These are phyloP conservation scores for Nepenthes alata DNA, from an alignment of 179 eudicot species.

Conservation along the genomic window DNA sequence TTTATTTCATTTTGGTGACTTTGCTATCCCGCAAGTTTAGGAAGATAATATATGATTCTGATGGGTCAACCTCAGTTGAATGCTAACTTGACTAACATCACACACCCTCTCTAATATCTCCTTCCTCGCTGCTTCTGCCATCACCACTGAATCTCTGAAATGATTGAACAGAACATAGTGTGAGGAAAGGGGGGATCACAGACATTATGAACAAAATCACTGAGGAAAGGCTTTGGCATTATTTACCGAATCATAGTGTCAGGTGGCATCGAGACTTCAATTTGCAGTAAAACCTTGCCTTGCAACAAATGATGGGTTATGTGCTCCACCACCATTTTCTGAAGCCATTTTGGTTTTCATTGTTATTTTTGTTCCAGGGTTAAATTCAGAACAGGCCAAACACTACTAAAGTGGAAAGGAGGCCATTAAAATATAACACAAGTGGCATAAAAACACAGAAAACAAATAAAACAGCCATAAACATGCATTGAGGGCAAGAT, in stretches of 20 bases:
- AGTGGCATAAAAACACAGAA: not conserved
- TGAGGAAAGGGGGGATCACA: not conserved
- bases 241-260: slow-evolving; percentile 49
- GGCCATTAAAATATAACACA: not conserved
- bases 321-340: slow-evolving; percentile 58
- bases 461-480: not conserved
- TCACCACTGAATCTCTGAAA: slow-evolving; percentile 54
- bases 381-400: not conserved
- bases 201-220: not conserved
- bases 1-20: no score
- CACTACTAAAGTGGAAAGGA: not conserved
- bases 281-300: slow-evolving; percentile 57
- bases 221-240: not conserved
- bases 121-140: slow-evolving; percentile 63
- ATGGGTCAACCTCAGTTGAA: slow-evolving; percentile 40
- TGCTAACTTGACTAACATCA: slow-evolving; percentile 34
- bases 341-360: slow-evolving; percentile 3
- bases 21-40: not conserved
- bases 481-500: not conserved
- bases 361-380: not conserved
- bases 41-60: slow-evolving; percentile 14
- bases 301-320: slow-evolving; percentile 59
- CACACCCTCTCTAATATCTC: slow-evolving; percentile 34
- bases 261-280: slow-evolving; percentile 88
- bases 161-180: not conserved